Base-by-base conservation (phyloP, 148 eudicot genomes). In the Selenicereus undatus region DNA sequence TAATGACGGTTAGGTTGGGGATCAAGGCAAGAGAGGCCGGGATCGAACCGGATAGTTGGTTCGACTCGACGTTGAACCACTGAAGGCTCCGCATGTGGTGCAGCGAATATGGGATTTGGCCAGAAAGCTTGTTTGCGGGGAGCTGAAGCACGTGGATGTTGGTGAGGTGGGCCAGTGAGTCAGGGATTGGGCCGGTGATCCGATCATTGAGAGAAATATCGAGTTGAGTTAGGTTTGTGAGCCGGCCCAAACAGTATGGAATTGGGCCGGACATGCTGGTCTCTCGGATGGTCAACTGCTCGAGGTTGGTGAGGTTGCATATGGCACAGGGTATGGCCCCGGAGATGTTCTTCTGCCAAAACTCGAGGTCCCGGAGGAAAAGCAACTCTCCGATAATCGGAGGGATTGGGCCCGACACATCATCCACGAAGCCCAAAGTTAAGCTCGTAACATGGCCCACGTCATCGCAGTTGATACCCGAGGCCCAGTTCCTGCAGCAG, bases 191-290 rank as follows among this genome's bases (percentile, higher is more conserved):
- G 39, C 77, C 77, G 11, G 13, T 74, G 21, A 73, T 20, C 36
- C 32, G 29, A 20, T 16, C 56, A 48, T 74, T 74, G 36, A 14
- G 0, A 21, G 60, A 14, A 20, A 74, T 24, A 13, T 81, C 82
- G 8, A 85, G 77, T 8, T 51, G 48, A 0, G 27, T 66, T 0
- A 87, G 75, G 73, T 73, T 85, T 5, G 70, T 70, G 73, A 89
- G 80, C 21, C 75, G 76, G 75, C 81, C 20, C n/a, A 88, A 56
- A 79, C 78, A 86, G 0, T 78, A 13, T 60, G 92, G 92, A 36
- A 90, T 79, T 0, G 86, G 83, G 64, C 90, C 90, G 52, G 85
- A 20, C 22, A 88, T 74, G 58, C 78, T 76, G 83, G 81, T 81
- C 58, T 39, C 77, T 68, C 82, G 73, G 29, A 88, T 83, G 13